Conservation (phyloP, 495 filamentous ascomycete genomes). For the Darksidea phi region DNA sequence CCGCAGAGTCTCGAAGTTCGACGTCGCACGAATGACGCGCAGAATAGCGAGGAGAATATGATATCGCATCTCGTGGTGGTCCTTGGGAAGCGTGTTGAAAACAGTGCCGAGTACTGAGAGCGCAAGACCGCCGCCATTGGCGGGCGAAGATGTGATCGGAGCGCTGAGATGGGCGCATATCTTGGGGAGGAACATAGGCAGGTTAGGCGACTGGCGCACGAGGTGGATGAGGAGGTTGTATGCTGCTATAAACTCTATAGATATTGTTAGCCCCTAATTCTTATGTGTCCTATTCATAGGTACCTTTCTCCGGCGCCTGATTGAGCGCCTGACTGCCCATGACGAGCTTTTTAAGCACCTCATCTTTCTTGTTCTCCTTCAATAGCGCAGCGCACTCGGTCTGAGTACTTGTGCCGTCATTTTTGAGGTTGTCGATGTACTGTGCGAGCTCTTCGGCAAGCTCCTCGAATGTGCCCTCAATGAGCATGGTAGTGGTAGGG, state of each 20-base stretch:
- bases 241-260: constrained; percentile 81
- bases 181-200: constrained; percentile 77
- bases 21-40: constrained; percentile 66
- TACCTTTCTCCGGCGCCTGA: constrained; percentile 81
- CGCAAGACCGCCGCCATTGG: constrained; percentile 78
- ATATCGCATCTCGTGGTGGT: constrained; percentile 67
- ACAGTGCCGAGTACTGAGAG: constrained; percentile 87
- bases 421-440: constrained; percentile 69
- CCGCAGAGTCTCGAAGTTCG: constrained; percentile 71
- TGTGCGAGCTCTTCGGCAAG: constrained; percentile 84
- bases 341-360: constrained; percentile 84
- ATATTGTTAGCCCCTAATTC: neutral
- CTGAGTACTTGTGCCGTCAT: constrained; percentile 57
- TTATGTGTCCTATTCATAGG: neutral
- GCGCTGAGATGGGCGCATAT: constrained; percentile 84
- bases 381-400: constrained; percentile 72
- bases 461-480: constrained; percentile 88
- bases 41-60: constrained; percentile 84
- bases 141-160: constrained; percentile 79
- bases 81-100: constrained; percentile 79
- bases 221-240: constrained; percentile 97
- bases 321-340: constrained; percentile 69
- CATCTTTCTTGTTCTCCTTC: constrained; percentile 62
- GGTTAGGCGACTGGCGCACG: constrained; percentile 75
- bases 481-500: constrained; percentile 61